Evolutionary conservation across 768 basidiomycete genomes (phyloP).

Genomic region (Kwoniella mangroviensis): DNA sequence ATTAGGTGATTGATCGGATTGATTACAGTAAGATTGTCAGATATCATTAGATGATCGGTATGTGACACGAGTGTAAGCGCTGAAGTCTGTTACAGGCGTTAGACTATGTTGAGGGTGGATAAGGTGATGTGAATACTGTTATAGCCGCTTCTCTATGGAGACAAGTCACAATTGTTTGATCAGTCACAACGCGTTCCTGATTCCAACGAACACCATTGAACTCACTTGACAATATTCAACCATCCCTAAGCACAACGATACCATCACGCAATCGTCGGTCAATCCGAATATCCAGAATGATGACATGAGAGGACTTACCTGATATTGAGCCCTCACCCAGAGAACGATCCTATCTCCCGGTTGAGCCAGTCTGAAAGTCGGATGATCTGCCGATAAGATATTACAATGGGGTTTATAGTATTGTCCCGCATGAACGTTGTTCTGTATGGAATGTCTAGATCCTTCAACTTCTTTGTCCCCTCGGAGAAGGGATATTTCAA

Average conservation of each 20-base stretch:
- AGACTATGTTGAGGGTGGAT: constrained; percentile 19
- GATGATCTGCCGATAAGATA: constrained; percentile 25
- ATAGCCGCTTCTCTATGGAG: constrained; percentile 40
- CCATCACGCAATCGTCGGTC: too few relatives aligned
- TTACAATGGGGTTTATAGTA: constrained; percentile 42
- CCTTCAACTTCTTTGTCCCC: constrained; percentile 39
- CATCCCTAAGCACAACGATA: constrained; percentile 32
- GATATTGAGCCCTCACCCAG: constrained; percentile 48
- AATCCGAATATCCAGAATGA: not conserved
- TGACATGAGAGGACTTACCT: constrained; percentile 25
- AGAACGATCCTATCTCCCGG: constrained; percentile 46
- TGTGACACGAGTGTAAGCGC: too few relatives aligned
- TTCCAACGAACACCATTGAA: too few relatives aligned
- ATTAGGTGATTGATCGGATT: too few relatives aligned
- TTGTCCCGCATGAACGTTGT: constrained; percentile 52
- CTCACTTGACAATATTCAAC: constrained; percentile 38
- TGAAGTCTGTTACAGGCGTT: too few relatives aligned
- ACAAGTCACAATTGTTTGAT: too few relatives aligned
- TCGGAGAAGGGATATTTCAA: constrained; percentile 44
- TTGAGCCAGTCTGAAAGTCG: constrained; percentile 27
- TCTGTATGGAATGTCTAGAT: constrained; percentile 36
- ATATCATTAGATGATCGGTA: too few relatives aligned
- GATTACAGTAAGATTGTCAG: too few relatives aligned
- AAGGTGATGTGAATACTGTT: constrained; percentile 37
- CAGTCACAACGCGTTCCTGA: too few relatives aligned